Evolutionary conservation across 2,329 filamentous ascomycete genomes (phyloP), one percentile per base, ranked within the genome.

Genomic region (Apiospora koreana): DNA sequence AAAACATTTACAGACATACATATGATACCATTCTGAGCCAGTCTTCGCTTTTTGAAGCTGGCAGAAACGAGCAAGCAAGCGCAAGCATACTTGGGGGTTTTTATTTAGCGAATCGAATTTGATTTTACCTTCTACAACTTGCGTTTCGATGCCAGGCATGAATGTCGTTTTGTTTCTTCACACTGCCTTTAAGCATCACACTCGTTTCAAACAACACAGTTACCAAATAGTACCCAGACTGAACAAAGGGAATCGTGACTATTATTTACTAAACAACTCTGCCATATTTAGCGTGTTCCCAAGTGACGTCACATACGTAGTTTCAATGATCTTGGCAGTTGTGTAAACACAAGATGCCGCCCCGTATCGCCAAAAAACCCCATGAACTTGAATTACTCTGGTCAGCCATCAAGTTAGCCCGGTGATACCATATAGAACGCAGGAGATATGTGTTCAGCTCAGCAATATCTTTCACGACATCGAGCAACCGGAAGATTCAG

Each of bases 21-120:
- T 62, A 62, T 62, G 54, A 62, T 62, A 62, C 54, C 54, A 62
- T 62, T 62, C 54, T 38, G 54, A 62, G 54, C 54, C 31, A 62
- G 54, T 62, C 12, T 18, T 62, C 31, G 28, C 54, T 62, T 62
- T 38, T n/a, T 31, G 54, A 23, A 21, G 38, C 54, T 62, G 54
- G 54, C 54, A 62, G 54, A 35, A 35, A 62, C 54, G 21, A 62
- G 31, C 54, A 38, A 62, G 54, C 54, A 62, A 62, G 54, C 54
- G 54, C 54, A 62, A 62, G 54, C 54, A 62, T 38, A 38, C 31
- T 62, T 62, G 31, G 54, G 54, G 54, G n/a, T 31, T 38, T 62
- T 62, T 35, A 28, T 28, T 28, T 35, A 62, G 54, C 31, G 54
- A 62, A 62, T 62, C 31, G 21, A 62, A 62, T 16, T 62, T 62